Conservation (phyloP, 495 filamentous ascomycete species). For the Aspergillus funiculosus region DNA sequence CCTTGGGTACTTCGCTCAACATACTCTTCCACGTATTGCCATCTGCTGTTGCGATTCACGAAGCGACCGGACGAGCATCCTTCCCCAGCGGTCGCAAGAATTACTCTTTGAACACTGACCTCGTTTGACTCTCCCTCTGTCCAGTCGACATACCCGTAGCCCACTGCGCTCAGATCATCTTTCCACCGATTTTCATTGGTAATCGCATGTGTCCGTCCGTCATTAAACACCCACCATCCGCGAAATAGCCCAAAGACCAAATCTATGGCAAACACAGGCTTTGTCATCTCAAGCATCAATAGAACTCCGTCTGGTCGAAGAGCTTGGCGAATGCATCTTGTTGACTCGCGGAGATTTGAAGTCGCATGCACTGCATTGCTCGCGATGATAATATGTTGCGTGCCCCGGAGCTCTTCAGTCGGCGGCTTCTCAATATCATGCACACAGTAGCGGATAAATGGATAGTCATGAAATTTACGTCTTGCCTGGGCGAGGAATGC, state of each 20-base stretch:
- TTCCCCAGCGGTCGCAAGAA: constrained; percentile 42
- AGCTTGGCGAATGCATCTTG: constrained; percentile 26
- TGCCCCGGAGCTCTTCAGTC: constrained; percentile 28
- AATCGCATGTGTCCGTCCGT: constrained; percentile 45
- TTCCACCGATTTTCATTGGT: constrained; percentile 33
- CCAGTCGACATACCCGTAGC: constrained; percentile 46
- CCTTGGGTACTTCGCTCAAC: constrained; percentile 21
- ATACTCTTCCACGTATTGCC: constrained; percentile 21
- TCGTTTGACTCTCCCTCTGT: constrained; percentile 41
- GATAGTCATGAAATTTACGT: constrained; percentile 34
- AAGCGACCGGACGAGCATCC: constrained; percentile 5
- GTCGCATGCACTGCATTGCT: constrained; percentile 50
- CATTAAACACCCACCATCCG: constrained; percentile 51
- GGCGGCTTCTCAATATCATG: constrained; percentile 44
- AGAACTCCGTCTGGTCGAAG: constrained; percentile 37
- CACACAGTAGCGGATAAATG: constrained; percentile 38
- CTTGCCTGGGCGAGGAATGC: constrained; percentile 40
- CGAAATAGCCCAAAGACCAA: constrained; percentile 47
- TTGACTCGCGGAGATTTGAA: constrained; percentile 25
- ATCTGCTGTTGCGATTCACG: not conserved
- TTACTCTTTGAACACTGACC: constrained; percentile 35
- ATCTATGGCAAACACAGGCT: constrained; percentile 37
- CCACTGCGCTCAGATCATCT: constrained; percentile 30
- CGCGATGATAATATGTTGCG: constrained; percentile 43
- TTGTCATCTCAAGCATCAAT: constrained; percentile 40